Conservation (phyloP, 2,329 filamentous ascomycete species). For the Colletotrichum tofieldiae region DNA sequence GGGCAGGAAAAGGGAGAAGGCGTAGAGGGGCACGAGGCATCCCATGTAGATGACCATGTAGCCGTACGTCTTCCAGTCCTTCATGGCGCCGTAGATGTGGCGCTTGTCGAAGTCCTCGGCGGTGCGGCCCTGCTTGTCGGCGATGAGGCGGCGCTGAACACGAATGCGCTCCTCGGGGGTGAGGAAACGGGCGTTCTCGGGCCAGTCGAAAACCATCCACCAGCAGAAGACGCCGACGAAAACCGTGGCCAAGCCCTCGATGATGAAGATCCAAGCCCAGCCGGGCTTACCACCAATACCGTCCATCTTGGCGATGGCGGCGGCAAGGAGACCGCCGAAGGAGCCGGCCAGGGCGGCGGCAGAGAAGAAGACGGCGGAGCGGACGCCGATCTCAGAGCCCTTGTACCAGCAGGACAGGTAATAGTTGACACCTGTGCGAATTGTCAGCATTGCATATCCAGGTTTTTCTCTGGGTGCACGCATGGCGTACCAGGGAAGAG, state of each 20-base stretch:
- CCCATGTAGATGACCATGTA: conserved; percentile 66
- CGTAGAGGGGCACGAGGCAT: conserved; percentile 64
- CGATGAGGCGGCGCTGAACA: conserved; percentile 77
- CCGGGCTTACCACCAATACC: conserved; percentile 68
- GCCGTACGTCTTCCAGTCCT: conserved; percentile 82
- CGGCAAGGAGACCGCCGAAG: conserved; percentile 79
- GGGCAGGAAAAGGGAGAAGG: conserved; percentile 71
- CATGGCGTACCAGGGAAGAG: conserved; percentile 69
- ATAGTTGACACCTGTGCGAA: conserved; percentile 65
- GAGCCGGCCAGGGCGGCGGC: conserved; percentile 83
- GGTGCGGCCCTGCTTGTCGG: conserved; percentile 78
- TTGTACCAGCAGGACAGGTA: conserved; percentile 87
- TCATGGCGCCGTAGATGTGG: conserved; percentile 79
- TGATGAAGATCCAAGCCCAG: conserved; percentile 76
- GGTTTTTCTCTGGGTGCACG: not conserved
- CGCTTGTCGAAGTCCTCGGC: conserved; percentile 80
- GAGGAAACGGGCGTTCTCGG: conserved; percentile 80
- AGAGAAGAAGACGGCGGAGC: conserved; percentile 84
- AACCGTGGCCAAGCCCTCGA: conserved; percentile 79
- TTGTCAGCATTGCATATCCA: not conserved
- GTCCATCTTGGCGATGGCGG: conserved; percentile 77
- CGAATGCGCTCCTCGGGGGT: conserved; percentile 76
- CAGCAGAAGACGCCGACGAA: conserved; percentile 76
- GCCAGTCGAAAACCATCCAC: conserved; percentile 85
- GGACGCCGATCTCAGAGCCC: conserved; percentile 80